Conservation (phyloP, 345 rosid species). For the Psidium guajava region DNA sequence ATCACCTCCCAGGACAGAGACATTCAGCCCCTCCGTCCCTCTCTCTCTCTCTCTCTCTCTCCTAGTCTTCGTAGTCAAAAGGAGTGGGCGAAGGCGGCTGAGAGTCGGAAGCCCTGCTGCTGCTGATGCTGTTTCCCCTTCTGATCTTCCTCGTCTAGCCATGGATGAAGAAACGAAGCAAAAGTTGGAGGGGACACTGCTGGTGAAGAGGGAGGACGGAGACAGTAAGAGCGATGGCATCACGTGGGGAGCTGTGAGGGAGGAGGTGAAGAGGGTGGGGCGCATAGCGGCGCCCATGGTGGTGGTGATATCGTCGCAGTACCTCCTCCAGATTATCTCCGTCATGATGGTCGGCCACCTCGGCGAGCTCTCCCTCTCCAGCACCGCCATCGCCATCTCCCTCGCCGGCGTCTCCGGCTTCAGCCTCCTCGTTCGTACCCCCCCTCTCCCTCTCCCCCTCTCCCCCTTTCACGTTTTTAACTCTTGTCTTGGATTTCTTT, state of each 20-base stretch:
- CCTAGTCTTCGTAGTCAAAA: not conserved
- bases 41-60: too few species aligned
- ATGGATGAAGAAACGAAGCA: not conserved
- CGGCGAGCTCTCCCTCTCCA: slow-evolving; percentile 59
- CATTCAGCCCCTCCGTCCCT: not conserved
- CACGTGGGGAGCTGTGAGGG: not conserved
- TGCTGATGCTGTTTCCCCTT: not conserved
- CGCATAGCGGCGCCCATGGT: slow-evolving; percentile 64
- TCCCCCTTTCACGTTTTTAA: not conserved
- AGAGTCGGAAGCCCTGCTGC: not conserved
- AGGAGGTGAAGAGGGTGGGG: slow-evolving; percentile 40
- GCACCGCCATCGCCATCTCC: slow-evolving; percentile 72
- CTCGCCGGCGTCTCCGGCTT: slow-evolving; percentile 66
- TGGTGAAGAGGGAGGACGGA: not conserved
- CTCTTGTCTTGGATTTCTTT: not conserved
- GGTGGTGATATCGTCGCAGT: slow-evolving; percentile 43
- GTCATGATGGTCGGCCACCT: slow-evolving; percentile 81
- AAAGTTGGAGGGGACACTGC: not conserved
- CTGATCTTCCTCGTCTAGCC: not conserved
- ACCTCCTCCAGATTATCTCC: slow-evolving; percentile 42
- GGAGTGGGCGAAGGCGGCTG: not conserved
- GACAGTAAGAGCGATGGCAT: not conserved
- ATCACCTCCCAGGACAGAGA: not conserved
- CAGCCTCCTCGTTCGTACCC: slow-evolving; percentile 50
- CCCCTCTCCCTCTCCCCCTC: not conserved